phyloP scores from a whole-genome alignment of 2,329 filamentous ascomycete genomes.

The Zasmidium cellare region DNA sequence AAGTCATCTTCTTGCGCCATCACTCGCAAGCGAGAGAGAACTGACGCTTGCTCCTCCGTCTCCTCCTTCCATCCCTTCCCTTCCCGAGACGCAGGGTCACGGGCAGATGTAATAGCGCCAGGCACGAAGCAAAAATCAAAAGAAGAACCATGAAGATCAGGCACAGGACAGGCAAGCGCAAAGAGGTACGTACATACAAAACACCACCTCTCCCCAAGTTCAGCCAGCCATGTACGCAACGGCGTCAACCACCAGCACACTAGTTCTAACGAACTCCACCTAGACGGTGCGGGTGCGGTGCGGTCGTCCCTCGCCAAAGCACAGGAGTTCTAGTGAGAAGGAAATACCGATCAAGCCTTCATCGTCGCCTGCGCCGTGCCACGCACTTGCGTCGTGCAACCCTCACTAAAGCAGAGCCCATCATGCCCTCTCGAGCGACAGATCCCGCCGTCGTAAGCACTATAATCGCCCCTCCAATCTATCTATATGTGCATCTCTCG shows the following conservation, averaged over 20 bases:
- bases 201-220: not conserved
- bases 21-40: too few relatives aligned
- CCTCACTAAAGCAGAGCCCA: not conserved
- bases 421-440: not conserved
- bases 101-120: not conserved
- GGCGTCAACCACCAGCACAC: not conserved
- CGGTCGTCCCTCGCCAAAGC: too few relatives aligned
- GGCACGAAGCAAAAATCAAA: not conserved
- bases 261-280: not conserved
- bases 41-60: too few relatives aligned
- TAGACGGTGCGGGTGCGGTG: too few relatives aligned
- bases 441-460: constrained; percentile 5
- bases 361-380: not conserved
- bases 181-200: not conserved
- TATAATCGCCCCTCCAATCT: constrained; percentile 1
- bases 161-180: too few relatives aligned
- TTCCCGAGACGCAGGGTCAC: not conserved
- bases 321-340: too few relatives aligned
- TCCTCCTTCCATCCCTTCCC: too few relatives aligned
- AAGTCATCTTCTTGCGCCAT: not conserved
- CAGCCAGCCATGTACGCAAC: not conserved
- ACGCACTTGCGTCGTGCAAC: not conserved
- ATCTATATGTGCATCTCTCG: not conserved
- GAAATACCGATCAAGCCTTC: too few relatives aligned
- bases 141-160: not conserved